Conservation (phyloP, 2,329 filamentous ascomycete genomes). For the Rhexocercosporidium sp. region DNA sequence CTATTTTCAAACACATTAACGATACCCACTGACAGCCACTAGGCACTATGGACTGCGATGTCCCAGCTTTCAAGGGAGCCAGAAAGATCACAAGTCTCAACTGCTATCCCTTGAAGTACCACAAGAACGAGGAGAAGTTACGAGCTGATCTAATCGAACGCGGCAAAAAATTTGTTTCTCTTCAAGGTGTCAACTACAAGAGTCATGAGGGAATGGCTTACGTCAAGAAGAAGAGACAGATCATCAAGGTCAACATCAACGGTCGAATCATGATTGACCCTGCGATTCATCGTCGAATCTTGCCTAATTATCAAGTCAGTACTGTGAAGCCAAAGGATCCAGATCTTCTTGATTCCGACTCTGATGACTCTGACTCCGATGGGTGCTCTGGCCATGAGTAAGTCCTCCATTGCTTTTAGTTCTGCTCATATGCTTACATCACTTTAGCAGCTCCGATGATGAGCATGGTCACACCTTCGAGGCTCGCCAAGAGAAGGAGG, state of each 20-base stretch:
- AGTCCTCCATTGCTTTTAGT: background rate
- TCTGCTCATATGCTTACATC: background rate
- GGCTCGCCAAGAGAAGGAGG: slow-evolving; percentile 29
- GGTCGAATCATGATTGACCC: slow-evolving; percentile 89
- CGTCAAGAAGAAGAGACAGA: slow-evolving; percentile 76
- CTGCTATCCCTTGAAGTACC: slow-evolving; percentile 80
- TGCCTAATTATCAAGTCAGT: slow-evolving; percentile 83
- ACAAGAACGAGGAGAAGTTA: slow-evolving; percentile 71
- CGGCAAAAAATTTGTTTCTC: slow-evolving; percentile 80
- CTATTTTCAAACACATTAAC: background rate
- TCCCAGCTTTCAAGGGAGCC: slow-evolving; percentile 78
- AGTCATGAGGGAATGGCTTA: slow-evolving; percentile 85
- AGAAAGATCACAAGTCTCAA: slow-evolving; percentile 80
- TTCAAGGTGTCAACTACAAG: slow-evolving; percentile 85
- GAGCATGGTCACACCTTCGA: slow-evolving; percentile 37
- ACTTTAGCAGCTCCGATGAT: slow-evolving; percentile 31
- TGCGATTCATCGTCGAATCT: slow-evolving; percentile 79
- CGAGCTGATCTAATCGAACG: slow-evolving; percentile 74
- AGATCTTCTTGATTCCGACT: slow-evolving; percentile 59
- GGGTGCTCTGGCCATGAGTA: slow-evolving; percentile 46
- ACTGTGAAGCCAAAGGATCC: slow-evolving; percentile 75
- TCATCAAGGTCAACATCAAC: slow-evolving; percentile 83
- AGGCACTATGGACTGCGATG: slow-evolving; percentile 66
- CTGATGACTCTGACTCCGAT: slow-evolving; percentile 50
- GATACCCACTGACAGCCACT: slow-evolving; percentile 15